Conservation (phyloP, 2,329 filamentous ascomycete species). For the Pseudogymnoascus sp. region DNA sequence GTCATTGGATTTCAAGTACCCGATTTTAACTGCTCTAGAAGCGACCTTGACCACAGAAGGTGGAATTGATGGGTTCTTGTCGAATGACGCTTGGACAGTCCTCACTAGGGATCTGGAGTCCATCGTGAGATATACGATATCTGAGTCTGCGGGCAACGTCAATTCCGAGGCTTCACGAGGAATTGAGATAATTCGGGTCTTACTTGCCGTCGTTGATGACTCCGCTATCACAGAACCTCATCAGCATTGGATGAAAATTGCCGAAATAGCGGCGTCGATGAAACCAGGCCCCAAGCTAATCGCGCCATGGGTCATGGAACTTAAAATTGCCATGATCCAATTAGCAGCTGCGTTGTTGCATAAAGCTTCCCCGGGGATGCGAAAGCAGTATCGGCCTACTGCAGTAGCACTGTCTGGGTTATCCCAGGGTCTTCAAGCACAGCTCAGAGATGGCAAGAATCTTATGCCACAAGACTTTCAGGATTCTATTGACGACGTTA, state of each 20-base stretch:
- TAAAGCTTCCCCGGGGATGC: slow-evolving; percentile 37
- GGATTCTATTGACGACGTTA: slow-evolving; percentile 40
- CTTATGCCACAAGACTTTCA: slow-evolving; percentile 28
- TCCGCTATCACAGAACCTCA: slow-evolving; percentile 33
- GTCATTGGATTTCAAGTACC: slow-evolving; percentile 44
- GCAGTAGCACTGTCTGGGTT: slow-evolving; percentile 41
- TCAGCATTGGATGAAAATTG: slow-evolving; percentile 49
- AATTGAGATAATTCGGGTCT: slow-evolving; percentile 46
- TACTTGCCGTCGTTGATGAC: slow-evolving; percentile 44
- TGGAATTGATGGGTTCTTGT: slow-evolving; percentile 33
- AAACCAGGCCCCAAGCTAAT: slow-evolving; percentile 11
- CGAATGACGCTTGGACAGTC: slow-evolving; percentile 45
- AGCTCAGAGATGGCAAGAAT: slow-evolving; percentile 18
- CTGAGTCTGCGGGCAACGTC: background rate
- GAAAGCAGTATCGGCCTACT: slow-evolving; percentile 43
- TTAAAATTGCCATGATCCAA: slow-evolving; percentile 46
- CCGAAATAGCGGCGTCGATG: slow-evolving; percentile 40
- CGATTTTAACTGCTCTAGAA: slow-evolving; percentile 51
- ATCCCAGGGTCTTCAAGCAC: slow-evolving; percentile 17
- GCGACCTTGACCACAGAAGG: slow-evolving; percentile 42
- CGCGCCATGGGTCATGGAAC: slow-evolving; percentile 31
- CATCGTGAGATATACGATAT: slow-evolving; percentile 32
- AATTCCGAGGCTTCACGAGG: slow-evolving; percentile 36
- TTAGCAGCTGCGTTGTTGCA: slow-evolving; percentile 45
- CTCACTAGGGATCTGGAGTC: slow-evolving; percentile 41